Evolutionary conservation across 2,329 filamentous ascomycete genomes (phyloP).

Genomic region (Colletotrichum sp.): DNA sequence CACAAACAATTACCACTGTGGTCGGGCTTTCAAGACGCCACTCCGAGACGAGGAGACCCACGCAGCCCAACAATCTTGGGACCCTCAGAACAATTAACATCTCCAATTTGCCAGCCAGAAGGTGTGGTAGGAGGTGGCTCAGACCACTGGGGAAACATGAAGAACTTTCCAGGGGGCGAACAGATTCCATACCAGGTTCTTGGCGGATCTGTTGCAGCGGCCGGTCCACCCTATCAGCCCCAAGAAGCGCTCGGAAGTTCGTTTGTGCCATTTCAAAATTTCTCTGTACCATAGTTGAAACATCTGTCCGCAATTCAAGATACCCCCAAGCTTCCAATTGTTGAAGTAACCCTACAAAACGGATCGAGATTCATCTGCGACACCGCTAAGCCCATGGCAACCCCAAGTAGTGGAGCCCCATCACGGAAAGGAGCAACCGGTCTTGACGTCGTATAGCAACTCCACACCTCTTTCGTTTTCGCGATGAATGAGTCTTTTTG

Average conservation of each 20-base stretch:
- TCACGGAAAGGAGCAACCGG: not conserved
- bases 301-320: not conserved
- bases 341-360: not conserved
- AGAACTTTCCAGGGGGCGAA: not conserved
- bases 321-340: not conserved
- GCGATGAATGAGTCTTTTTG: not conserved
- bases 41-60: not conserved
- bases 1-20: not conserved
- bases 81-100: not conserved
- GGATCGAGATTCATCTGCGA: not conserved
- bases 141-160: not conserved
- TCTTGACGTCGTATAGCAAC: not conserved
- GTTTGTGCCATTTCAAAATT: slow-evolving; percentile 6
- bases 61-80: not conserved
- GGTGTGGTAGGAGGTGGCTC: not conserved
- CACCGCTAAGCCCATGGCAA: not conserved
- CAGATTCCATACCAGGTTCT: not conserved
- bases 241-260: not conserved
- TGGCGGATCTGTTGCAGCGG: not conserved
- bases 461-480: not conserved
- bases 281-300: slow-evolving; percentile 12
- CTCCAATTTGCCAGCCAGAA: not conserved
- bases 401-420: not conserved
- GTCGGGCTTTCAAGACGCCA: slow-evolving; percentile 1
- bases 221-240: not conserved